Evolutionary conservation across 2,329 filamentous ascomycete genomes (phyloP), one percentile per base, ranked within the genome.

Genomic region (Fusarium concolor): DNA sequence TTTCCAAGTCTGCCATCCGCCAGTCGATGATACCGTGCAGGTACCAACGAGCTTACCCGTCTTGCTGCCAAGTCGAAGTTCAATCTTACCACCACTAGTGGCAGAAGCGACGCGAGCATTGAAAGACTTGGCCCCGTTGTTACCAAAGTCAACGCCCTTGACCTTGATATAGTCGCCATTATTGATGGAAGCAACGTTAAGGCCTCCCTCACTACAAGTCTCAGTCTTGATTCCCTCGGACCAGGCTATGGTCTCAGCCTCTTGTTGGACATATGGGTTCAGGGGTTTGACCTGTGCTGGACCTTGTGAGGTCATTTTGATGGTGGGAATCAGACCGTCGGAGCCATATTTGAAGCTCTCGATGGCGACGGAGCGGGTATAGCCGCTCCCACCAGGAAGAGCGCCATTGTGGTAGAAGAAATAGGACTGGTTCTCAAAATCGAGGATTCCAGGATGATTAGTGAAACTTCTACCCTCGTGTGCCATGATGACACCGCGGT

Each of bases 351-450:
- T 39, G 28, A 62, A 62, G 14, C 58, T 62, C 6, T 62, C 58
- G 4, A 62, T 33, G 2, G 58, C 46, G 3, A 62, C 58, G 3
- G 56, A 62, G 0, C 58, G 17, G 0, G 56, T 62, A 6, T 62
- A 62, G 0, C 58, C 58, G 0, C 58, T 42, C 0, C 58, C 58
- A 1, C 46, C 58, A 3, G 28, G 24, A 4, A 62, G 58, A 9
- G 58, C 58, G 5, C 58, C 56, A 2, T 62, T 62, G 3, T 62
- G 58, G 4, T 62, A 62, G 1, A 62, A 62, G 33, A 62, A 62
- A 1, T 62, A 62, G 5, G 58, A 62, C 5, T 55, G 44, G 7
- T 45, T 54, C 6, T 45, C 46, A 11, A 41, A 62, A 20, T 62
- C 56, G 2, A 62, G 54, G 1, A 62, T 45, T 10, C 45, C 58